Conservation (phyloP, 345 rosid species). For the Salix caprea region DNA sequence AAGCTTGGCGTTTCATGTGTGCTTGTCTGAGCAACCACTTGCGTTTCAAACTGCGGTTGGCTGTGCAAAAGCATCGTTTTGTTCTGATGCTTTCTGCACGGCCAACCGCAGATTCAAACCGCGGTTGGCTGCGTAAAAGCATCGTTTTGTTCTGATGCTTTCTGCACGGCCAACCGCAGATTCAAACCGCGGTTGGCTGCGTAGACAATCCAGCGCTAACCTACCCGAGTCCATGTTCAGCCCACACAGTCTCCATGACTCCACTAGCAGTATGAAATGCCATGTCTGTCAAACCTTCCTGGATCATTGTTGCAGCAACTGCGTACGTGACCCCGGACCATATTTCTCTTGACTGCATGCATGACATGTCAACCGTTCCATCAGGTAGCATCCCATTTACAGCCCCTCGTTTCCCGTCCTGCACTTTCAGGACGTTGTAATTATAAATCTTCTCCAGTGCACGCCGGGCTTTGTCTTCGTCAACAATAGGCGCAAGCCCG, state of each 20-base stretch:
- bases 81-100: too few species aligned
- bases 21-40: too few species aligned
- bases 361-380: conserved; percentile 68
- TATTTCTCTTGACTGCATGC: conserved; percentile 87
- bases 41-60: too few species aligned
- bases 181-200: too few species aligned
- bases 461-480: conserved; percentile 53
- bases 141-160: too few species aligned
- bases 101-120: too few species aligned
- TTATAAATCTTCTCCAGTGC: conserved; percentile 73
- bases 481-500: conserved; percentile 72
- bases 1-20: too few species aligned
- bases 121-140: too few species aligned
- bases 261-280: conserved; percentile 84
- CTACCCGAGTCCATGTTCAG: conserved; percentile 80
- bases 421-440: conserved; percentile 73
- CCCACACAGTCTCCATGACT: conserved; percentile 73
- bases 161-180: too few species aligned
- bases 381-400: conserved; percentile 92
- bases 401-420: conserved; percentile 79
- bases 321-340: conserved; percentile 97
- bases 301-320: conserved; percentile 85
- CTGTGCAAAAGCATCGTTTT: too few species aligned
- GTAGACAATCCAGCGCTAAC: background rate
- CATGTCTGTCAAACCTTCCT: conserved; percentile 61